Base-by-base conservation (phyloP, 2,329 filamentous ascomycete genomes). In the Sclerotinia borealis region DNA sequence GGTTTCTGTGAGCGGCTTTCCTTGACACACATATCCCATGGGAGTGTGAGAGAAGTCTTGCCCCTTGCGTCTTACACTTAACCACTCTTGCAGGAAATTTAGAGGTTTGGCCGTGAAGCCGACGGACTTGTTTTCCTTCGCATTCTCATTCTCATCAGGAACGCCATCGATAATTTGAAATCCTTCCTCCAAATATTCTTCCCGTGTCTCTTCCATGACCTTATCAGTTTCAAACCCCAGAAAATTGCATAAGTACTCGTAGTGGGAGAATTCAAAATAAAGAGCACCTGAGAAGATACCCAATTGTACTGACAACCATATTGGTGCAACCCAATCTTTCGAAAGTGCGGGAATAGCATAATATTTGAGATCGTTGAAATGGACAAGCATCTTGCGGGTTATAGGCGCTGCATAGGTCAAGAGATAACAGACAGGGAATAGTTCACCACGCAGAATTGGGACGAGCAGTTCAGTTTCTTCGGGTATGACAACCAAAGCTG, bases 381-480 rank as follows among this genome's bases (percentile, higher is more conserved):
- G 75, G 19, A 36, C 13, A 0, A 82, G 70, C 86, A 89, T 90
- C 1, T 78, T 76, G 36, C 79, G 78, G 0, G 86, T 87, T 0
- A 86, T 78, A 0, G 87, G 84, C 0, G 86, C 81, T 0, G 85
- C 78, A 64, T 90, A 90, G 0, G 78, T 74, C 0, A 88, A 68
- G 0, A 89, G 75, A 61, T 82, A 77, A 0, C 79, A 78, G 0
- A 19, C 3, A 2, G 70, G 39, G 0, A 39, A 43, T 5, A 41
- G 25, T 0, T 47, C 15, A 0, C 49, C 22, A 8, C 72, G 73
- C 45, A 87, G 66, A 0, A 77, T 65, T 0, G 78, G 77, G 3
- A 90, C 77, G 0, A 89, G 66, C 0, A 69, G 51, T 62, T 90
- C 84, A 0, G 81, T 85, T 70, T 90, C 87, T 67, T 90, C 86